Evolutionary conservation across 768 basidiomycete genomes (phyloP).

Genomic region (Myochromella boudieri): DNA sequence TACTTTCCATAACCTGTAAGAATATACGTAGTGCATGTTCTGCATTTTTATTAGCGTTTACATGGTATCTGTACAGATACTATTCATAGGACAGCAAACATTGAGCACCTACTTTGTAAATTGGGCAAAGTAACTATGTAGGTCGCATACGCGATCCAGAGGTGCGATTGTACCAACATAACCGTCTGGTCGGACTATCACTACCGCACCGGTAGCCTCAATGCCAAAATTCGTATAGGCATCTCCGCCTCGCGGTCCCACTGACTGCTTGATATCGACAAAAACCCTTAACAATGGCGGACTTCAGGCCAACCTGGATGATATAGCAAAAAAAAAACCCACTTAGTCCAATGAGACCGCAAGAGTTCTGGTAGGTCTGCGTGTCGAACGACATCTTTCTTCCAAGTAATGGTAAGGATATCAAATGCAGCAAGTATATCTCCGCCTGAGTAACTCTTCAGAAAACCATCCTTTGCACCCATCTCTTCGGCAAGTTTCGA

Average conservation of each 20-base stretch:
- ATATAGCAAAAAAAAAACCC: conserved; percentile 14
- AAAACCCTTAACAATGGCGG: conserved; percentile 43
- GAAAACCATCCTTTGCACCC: conserved; percentile 21
- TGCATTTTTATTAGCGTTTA: too few relatives aligned
- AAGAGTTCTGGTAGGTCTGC: conserved; percentile 47
- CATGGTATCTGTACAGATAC: too few relatives aligned
- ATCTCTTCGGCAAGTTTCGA: conserved; percentile 32
- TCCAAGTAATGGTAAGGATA: conserved; percentile 37
- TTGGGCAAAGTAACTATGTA: conserved; percentile 48
- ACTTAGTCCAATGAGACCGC: conserved; percentile 63
- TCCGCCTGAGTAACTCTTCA: conserved; percentile 27
- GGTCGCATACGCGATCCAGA: conserved; percentile 35
- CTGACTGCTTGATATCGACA: conserved; percentile 53
- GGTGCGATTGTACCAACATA: conserved; percentile 61
- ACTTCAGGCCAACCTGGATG: not conserved
- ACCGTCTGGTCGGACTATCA: conserved; percentile 64
- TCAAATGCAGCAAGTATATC: conserved; percentile 40
- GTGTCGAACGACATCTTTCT: conserved; percentile 39
- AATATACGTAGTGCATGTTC: too few relatives aligned
- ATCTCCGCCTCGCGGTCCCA: conserved; percentile 44
- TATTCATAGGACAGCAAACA: too few relatives aligned
- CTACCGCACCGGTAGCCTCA: conserved; percentile 42
- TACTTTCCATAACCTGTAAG: too few relatives aligned
- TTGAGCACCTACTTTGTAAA: conserved; percentile 43
- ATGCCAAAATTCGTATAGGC: conserved; percentile 62